A percentile compares a stretch with the other conserved stretches of the same genome.
Evolutionary conservation across 768 basidiomycete genomes (phyloP).

Genomic region (Suillus subalutaceus): DNA sequence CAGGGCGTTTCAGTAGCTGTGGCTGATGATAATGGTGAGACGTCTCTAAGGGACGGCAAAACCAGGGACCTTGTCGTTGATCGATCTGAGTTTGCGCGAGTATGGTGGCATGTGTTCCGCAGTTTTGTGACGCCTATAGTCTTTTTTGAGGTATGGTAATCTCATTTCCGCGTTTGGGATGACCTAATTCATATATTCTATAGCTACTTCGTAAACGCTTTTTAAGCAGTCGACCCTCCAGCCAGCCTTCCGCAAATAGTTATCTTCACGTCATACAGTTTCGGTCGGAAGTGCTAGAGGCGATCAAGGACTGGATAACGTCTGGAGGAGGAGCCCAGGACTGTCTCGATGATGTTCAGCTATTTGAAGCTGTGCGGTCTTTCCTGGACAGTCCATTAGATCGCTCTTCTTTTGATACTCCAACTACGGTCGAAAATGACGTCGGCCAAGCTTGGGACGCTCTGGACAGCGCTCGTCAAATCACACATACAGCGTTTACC

Average conservation of each 20-base stretch:
- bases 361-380: slow-evolving; percentile 56
- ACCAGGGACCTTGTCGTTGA: slow-evolving; percentile 75
- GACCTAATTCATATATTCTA: slow-evolving; percentile 6
- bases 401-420: slow-evolving; percentile 48
- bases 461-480: slow-evolving; percentile 45
- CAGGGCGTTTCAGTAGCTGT: slow-evolving; percentile 78
- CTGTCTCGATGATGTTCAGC: slow-evolving; percentile 67
- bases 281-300: slow-evolving; percentile 65
- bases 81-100: slow-evolving; percentile 67
- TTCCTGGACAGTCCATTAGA: slow-evolving; percentile 64
- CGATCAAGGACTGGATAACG: slow-evolving; percentile 72
- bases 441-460: slow-evolving; percentile 51
- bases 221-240: slow-evolving; percentile 47
- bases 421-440: slow-evolving; percentile 40
- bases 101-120: slow-evolving; percentile 86
- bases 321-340: slow-evolving; percentile 80
- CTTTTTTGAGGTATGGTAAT: slow-evolving; percentile 74
- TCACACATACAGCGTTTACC: slow-evolving; percentile 49
- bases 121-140: slow-evolving; percentile 81
- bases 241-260: slow-evolving; percentile 44
- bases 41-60: slow-evolving; percentile 73
- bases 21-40: slow-evolving; percentile 87
- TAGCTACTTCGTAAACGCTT: slow-evolving; percentile 82
- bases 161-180: not conserved
- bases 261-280: slow-evolving; percentile 50